phyloP scores from a whole-genome alignment of 306 rosid species.

The Leucaena leucocephala region DNA sequence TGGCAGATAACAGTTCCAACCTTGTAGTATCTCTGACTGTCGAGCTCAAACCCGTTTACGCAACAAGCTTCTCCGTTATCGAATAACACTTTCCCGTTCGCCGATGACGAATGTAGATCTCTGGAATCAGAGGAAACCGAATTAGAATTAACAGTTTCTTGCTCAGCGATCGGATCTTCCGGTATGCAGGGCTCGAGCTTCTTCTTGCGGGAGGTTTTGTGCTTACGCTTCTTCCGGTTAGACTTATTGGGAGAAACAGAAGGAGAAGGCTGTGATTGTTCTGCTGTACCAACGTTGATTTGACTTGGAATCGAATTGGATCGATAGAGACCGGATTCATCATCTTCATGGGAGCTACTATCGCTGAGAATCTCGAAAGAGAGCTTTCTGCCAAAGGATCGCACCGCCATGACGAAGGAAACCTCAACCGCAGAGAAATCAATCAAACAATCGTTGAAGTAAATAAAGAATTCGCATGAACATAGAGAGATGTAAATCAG shows the following conservation, averaged over 20 bases:
- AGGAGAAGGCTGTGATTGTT: slow-evolving; percentile 11
- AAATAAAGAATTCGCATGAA: not conserved
- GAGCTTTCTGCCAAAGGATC: slow-evolving; percentile 58
- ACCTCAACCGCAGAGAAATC: not conserved
- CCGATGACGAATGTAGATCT: slow-evolving; percentile 29
- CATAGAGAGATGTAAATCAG: not conserved
- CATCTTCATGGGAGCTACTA: slow-evolving; percentile 41
- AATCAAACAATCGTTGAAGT: not conserved
- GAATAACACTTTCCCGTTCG: not conserved
- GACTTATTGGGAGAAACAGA: slow-evolving; percentile 21
- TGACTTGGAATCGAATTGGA: slow-evolving; percentile 44
- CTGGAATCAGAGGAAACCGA: slow-evolving; percentile 26
- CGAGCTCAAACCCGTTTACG: slow-evolving; percentile 50
- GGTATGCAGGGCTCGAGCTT: slow-evolving; percentile 46
- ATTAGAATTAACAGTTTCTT: not conserved
- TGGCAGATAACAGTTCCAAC: slow-evolving; percentile 47
- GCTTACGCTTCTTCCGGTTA: slow-evolving; percentile 59
- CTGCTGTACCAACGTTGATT: slow-evolving; percentile 16
- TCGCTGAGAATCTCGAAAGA: slow-evolving; percentile 74
- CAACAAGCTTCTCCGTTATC: slow-evolving; percentile 26
- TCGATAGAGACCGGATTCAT: slow-evolving; percentile 30
- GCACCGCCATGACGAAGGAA: slow-evolving; percentile 59
- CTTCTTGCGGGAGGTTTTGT: slow-evolving; percentile 53
- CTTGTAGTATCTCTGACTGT: slow-evolving; percentile 30
- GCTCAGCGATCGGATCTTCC: slow-evolving; percentile 46